phyloP scores from a whole-genome alignment of 1,284 basidiomycete genomes.

The Xerocomus alliaceus region DNA sequence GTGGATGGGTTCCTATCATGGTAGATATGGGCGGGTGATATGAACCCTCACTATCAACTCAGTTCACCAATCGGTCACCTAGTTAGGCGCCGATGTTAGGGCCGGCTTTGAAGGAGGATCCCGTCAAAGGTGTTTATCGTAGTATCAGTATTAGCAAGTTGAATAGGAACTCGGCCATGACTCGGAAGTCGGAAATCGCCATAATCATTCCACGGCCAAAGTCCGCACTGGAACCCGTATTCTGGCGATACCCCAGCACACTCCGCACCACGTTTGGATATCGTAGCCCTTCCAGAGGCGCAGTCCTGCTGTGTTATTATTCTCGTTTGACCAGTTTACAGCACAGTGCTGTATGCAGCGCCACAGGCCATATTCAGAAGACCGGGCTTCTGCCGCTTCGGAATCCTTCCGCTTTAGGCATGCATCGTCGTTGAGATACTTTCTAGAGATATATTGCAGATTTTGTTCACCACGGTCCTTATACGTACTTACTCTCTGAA shows the following conservation, averaged over 20 bases:
- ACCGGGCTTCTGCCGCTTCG: neutral
- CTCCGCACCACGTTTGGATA: neutral
- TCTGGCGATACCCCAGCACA: slow-evolving; percentile 5
- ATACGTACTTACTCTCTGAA: neutral
- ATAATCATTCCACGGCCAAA: slow-evolving; percentile 1
- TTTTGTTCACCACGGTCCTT: neutral
- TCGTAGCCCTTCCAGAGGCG: neutral
- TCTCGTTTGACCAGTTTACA: slow-evolving; percentile 2
- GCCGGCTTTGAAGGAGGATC: neutral
- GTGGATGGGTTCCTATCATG: neutral
- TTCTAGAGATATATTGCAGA: neutral
- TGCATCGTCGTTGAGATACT: neutral
- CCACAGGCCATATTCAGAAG: slow-evolving; percentile 11
- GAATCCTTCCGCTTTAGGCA: slow-evolving; percentile 17
- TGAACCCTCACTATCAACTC: neutral
- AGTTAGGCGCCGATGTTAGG: slow-evolving; percentile 11
- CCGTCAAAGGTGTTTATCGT: neutral
- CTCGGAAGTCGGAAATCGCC: slow-evolving; percentile 21
- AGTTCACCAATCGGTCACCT: slow-evolving; percentile 3
- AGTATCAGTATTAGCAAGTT: neutral
- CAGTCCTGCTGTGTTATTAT: slow-evolving; percentile 22
- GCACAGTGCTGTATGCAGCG: slow-evolving; percentile 20
- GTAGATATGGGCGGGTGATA: neutral
- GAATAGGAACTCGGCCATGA: neutral
- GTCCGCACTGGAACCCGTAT: slow-evolving; percentile 8